These are phyloP conservation scores for Berberis thunbergii DNA, from an alignment of 164 flowering plant species.

Conservation along the genomic window DNA sequence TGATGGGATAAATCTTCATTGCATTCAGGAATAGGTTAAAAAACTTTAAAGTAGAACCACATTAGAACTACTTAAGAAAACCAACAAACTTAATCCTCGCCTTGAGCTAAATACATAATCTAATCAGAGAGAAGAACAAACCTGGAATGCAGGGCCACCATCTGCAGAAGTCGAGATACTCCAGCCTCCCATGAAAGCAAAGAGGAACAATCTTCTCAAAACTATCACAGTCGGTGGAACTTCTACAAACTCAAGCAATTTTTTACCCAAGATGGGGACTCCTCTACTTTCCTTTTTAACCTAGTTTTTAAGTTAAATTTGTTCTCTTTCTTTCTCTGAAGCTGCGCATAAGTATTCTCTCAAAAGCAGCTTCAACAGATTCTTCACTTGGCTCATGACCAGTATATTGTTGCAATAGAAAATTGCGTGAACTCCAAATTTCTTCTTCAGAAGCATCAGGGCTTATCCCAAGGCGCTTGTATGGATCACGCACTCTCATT, in stretches of 20 bases:
- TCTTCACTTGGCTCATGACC: conserved; percentile 89
- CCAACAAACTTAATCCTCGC: background rate
- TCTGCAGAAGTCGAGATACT: conserved; percentile 89
- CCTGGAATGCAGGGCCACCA: conserved; percentile 99
- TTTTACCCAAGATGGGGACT: conserved; percentile 95
- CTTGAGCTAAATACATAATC: too few species aligned
- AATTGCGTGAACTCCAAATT: conserved; percentile 87
- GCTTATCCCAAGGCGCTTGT: conserved; percentile 73
- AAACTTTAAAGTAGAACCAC: background rate
- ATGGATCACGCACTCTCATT: conserved; percentile 71
- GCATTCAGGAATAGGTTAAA: background rate
- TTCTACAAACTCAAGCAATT: conserved; percentile 64
- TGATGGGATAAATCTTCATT: background rate
- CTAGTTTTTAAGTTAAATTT: conserved; percentile 78
- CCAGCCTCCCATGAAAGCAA: conserved; percentile 92
- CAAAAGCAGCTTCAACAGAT: conserved; percentile 93
- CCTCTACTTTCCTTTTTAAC: conserved; percentile 83
- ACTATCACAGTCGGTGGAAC: conserved; percentile 66
- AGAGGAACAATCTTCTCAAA: conserved; percentile 75
- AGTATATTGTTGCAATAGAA: conserved; percentile 73
- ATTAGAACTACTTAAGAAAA: background rate
- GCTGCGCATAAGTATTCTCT: conserved; percentile 75
- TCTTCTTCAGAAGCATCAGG: conserved; percentile 87
- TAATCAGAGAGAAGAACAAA: conserved; percentile 15
- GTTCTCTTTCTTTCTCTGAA: conserved; percentile 65